Conservation (phyloP, 805 yeast genomes). For the Monosporozyma solicola region DNA sequence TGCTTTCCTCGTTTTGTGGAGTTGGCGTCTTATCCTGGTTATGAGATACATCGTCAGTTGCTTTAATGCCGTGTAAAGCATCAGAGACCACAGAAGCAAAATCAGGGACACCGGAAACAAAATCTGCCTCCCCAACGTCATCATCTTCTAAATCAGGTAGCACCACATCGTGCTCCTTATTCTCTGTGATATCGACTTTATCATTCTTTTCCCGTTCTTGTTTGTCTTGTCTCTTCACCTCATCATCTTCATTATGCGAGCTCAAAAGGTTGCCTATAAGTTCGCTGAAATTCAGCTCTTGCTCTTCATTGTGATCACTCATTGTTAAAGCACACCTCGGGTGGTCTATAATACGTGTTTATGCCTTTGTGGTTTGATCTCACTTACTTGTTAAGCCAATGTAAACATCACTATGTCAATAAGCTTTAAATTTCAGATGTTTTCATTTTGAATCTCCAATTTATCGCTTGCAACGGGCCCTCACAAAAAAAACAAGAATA, state of each 20-base stretch:
- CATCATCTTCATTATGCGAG: conserved; percentile 15
- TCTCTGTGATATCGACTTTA: not conserved
- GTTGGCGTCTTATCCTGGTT: not conserved
- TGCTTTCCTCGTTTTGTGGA: not conserved
- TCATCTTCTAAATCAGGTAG: conserved; percentile 19
- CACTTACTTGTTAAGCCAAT: not conserved
- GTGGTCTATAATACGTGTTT: not conserved
- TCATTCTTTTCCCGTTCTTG: conserved; percentile 10
- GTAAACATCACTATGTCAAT: not conserved
- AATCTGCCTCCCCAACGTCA: conserved; percentile 22
- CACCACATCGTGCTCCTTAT: conserved; percentile 7
- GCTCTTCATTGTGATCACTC: conserved; percentile 7
- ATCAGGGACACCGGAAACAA: conserved; percentile 35
- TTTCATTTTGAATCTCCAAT: not conserved
- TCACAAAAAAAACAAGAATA: not conserved
- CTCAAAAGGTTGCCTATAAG: conserved; percentile 27
- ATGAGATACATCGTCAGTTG: not conserved
- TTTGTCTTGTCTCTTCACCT: not conserved
- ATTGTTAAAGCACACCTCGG: not conserved
- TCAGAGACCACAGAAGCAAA: conserved; percentile 34
- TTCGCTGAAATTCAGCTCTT: conserved; percentile 26
- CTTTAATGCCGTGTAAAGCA: conserved; percentile 29
- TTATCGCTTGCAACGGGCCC: not conserved
- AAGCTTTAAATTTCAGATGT: not conserved
- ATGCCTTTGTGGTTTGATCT: not conserved